A percentile compares a stretch with the other conserved stretches of the same genome.
These are phyloP conservation scores for Orobanche coerulescens DNA, from an alignment of 257 asterid species.

Conservation along the genomic window DNA sequence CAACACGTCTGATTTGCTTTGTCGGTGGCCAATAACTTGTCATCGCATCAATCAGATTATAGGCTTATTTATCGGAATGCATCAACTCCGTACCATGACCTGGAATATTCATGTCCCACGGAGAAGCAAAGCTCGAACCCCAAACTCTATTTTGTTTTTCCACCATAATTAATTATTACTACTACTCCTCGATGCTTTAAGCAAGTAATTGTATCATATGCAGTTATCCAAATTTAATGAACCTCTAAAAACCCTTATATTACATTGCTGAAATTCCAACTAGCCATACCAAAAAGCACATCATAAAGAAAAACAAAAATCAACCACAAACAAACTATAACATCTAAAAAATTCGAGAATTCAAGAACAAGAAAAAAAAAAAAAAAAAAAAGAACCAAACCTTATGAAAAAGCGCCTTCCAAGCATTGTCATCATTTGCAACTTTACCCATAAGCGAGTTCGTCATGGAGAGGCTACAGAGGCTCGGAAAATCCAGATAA, in stretches of 20 bases:
- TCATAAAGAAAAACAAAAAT: not conserved
- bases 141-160: not conserved
- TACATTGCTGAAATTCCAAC: too few relatives aligned
- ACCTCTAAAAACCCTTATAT: not conserved
- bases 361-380: not conserved
- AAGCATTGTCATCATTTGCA: slow-evolving; percentile 81
- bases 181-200: not conserved
- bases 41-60: not conserved
- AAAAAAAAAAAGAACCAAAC: slow-evolving; percentile 20
- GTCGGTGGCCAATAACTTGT: not conserved
- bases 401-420: slow-evolving; percentile 84
- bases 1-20: not conserved
- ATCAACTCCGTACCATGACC: not conserved
- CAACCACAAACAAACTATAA: not conserved
- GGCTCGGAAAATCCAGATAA: slow-evolving; percentile 74
- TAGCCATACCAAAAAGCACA: not conserved
- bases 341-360: not conserved
- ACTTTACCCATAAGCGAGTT: slow-evolving; percentile 78
- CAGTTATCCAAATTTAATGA: not conserved
- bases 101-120: not conserved
- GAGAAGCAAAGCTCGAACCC: not conserved
- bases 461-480: slow-evolving; percentile 81
- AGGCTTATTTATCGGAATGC: not conserved
- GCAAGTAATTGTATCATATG: not conserved
- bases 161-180: not conserved